Base-by-base conservation (phyloP, 2,329 filamentous ascomycete species). In the Cryphonectria parasitica region DNA sequence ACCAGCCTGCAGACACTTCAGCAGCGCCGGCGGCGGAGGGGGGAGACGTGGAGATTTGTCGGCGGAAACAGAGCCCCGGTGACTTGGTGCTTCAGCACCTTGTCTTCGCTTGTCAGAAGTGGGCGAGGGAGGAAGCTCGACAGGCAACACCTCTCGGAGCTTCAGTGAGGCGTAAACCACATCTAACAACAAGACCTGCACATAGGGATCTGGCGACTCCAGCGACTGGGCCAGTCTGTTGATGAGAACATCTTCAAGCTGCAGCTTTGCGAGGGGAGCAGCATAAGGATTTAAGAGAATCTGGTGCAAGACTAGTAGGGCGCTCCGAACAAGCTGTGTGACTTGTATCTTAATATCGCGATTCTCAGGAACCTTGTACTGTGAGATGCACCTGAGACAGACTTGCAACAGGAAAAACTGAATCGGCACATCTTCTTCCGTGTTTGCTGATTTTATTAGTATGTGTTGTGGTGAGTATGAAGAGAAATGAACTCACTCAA, bases 1-100 rank as follows among this genome's bases (percentile, higher is more conserved):
- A 0, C 94, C 96, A 62, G 90, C 89, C 72, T 94, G 90, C 17
- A 99, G 85, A 77, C 93, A 97, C 73, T 92, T 91, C n/a, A 96
- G 86, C n/a, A 99, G 81, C 49, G 90, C 84, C 22, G 89, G 82
- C 2, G 92, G 90, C 28, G 93, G 92, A 3, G 90, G 87, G 39
- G 77, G 77, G 6, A 74, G 76, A 72, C 54, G 74, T 60, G 67
- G 76, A 45, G 71, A 76, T 69, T 66, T 79, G 74, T 75, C 77
- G 11, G 77, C 77, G 3, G 77, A 76, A 28, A 83, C 75, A 0
- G 85, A 84, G 17, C 77, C 76, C 17, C 82, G 79, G 54, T 81
- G 78, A 66, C 78, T 80, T 19, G 79, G 76, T 15, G 82, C 79
- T 58, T 88, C 85, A 13, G 79, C 74, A 66, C 77, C 83, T 25